Conservation (phyloP, 179 eudicot species). For the Beta lomatogona region DNA sequence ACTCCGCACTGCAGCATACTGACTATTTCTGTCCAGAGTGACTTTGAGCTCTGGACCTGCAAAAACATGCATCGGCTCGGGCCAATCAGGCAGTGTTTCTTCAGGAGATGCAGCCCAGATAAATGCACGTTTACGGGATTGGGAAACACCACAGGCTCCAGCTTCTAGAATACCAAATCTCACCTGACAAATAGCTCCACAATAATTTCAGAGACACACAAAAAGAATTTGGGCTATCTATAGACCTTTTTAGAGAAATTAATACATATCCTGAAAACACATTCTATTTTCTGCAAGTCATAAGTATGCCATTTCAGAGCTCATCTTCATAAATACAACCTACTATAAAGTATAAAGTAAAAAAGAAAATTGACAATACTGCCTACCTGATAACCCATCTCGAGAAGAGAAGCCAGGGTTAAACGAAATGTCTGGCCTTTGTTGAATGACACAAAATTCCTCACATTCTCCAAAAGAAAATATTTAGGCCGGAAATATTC, state of each 20-base stretch:
- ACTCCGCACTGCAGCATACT: slow-evolving; percentile 83
- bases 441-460: slow-evolving; percentile 94
- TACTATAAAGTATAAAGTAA: neutral
- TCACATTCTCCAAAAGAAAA: slow-evolving; percentile 89
- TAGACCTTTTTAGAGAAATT: neutral
- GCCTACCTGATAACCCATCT: slow-evolving; percentile 97
- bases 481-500: slow-evolving; percentile 89
- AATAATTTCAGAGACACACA: neutral
- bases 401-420: slow-evolving; percentile 88
- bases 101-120: slow-evolving; percentile 97
- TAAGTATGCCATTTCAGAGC: neutral
- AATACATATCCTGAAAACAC: neutral
- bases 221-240: neutral
- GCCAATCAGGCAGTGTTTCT: slow-evolving; percentile 89
- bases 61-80: slow-evolving; percentile 98
- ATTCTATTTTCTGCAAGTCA: slow-evolving; percentile 9
- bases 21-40: slow-evolving; percentile 44
- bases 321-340: neutral
- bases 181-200: slow-evolving; percentile 48
- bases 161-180: slow-evolving; percentile 95
- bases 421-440: slow-evolving; percentile 98
- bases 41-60: slow-evolving; percentile 75
- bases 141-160: slow-evolving; percentile 92
- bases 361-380: slow-evolving; percentile 1
- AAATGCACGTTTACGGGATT: slow-evolving; percentile 91